Evolutionary conservation across 192 early-diverging fungal species (phyloP), one percentile per base, ranked within the genome.

Genomic region (Diversispora epigaea): DNA sequence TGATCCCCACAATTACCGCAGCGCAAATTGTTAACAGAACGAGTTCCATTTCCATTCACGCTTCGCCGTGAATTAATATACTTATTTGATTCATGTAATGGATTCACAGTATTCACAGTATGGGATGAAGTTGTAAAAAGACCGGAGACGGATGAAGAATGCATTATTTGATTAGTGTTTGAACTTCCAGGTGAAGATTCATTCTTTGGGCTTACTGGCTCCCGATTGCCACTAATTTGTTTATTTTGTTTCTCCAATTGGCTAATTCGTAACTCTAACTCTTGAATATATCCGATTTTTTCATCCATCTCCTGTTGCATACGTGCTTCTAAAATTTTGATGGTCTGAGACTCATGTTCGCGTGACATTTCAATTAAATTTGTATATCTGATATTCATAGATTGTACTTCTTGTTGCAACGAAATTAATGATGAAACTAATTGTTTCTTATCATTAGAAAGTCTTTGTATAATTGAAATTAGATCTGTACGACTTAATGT

Each of bases 241-340:
- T 47, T 69, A 72, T 41, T 73, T 43, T 77, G 77, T 52, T 79
- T 78, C 52, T 81, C 82, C 54, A 81, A 39, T 46, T 81, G 80
- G 64, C 73, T 69, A 50, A 77, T 80, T 39, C 79, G 46, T 43
- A 78, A 75, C 46, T 83, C 81, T 4, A 83, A 50, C 55, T 76
- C 80, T 68, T 81, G 73, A n/a, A 86, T 80, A 78, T 88, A 88
- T n/a, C 79, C 74, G 43, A 77, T 69, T 0, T 75, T 57, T 62
- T 88, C 86, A 19, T 87, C 84, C 81, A 84, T 83, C 66, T 87
- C 86, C 3, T 71, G 73, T 21, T 84, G 76, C 62, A 82, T 87
- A 17, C 80, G 83, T 7, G 78, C 67, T 64, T 84, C 79, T 64
- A 82, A 75, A 11, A 80, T 66, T 70, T 80, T 78, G 45, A 84